A percentile compares a stretch with the other conserved stretches of the same genome.
Conservation (phyloP, 2,329 filamentous ascomycete genomes). For the Aspergillus proliferans region DNA sequence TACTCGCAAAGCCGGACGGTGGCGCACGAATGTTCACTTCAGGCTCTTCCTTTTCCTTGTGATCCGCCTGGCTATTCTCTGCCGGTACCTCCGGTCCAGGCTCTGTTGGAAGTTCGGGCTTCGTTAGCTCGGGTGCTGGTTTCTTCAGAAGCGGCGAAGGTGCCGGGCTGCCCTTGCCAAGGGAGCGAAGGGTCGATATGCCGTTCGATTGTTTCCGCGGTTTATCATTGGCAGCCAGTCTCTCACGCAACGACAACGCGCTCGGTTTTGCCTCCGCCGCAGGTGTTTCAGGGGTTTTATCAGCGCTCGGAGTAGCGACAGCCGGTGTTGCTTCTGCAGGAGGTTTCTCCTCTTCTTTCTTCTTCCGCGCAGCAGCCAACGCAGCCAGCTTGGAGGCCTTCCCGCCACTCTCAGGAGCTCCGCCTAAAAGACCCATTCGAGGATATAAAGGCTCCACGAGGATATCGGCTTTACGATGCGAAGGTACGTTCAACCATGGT, state of each 20-base stretch:
- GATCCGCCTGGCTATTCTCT: slow-evolving; percentile 3
- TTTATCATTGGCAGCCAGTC: slow-evolving; percentile 28
- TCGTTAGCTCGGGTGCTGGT: slow-evolving; percentile 12
- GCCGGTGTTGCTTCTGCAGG: slow-evolving; percentile 5
- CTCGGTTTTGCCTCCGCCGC: slow-evolving; percentile 16
- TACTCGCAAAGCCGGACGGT: slow-evolving; percentile 48
- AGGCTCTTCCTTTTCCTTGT: slow-evolving; percentile 8
- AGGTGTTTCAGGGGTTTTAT: slow-evolving; percentile 7
- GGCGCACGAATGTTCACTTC: slow-evolving; percentile 34
- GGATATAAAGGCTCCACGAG: slow-evolving; percentile 57
- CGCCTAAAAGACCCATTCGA: slow-evolving; percentile 68
- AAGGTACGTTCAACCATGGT: slow-evolving; percentile 74
- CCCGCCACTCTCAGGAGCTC: slow-evolving; percentile 54
- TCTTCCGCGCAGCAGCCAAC: slow-evolving; percentile 77
- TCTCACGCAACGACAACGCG: slow-evolving; percentile 33
- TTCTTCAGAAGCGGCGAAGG: slow-evolving; percentile 13
- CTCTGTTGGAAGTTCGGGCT: slow-evolving; percentile 3
- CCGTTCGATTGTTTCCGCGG: slow-evolving; percentile 19
- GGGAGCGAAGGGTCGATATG: slow-evolving; percentile 14
- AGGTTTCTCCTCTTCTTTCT: slow-evolving; percentile 64
- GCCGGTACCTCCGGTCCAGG: slow-evolving; percentile 1
- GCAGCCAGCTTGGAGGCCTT: slow-evolving; percentile 89
- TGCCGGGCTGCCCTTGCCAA: slow-evolving; percentile 13
- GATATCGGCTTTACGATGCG: slow-evolving; percentile 55
- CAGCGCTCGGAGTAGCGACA: slow-evolving; percentile 1